Conservation (phyloP, 352 stramenopile species). For the Thraustotheca clavata region DNA sequence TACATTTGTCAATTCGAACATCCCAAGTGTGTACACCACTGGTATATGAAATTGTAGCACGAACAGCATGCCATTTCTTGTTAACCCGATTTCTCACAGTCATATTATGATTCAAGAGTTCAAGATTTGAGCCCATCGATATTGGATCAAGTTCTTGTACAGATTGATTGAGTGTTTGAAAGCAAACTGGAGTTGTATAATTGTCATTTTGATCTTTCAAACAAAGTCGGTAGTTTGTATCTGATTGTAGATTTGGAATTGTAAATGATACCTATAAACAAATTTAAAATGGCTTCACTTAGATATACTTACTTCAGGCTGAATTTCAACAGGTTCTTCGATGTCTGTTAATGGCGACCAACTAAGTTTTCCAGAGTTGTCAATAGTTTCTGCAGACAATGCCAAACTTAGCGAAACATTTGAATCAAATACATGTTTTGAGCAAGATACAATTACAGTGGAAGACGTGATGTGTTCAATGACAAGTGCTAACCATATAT, state of each 20-base stretch:
- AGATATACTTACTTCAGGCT: neutral
- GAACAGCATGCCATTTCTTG: slow-evolving; percentile 88
- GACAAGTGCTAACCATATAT: neutral
- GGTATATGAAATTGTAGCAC: slow-evolving; percentile 54
- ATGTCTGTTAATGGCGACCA: neutral
- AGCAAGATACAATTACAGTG: neutral
- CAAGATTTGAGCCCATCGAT: slow-evolving; percentile 64
- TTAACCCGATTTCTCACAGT: slow-evolving; percentile 77
- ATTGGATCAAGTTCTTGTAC: slow-evolving; percentile 62
- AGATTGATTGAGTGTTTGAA: slow-evolving; percentile 50
- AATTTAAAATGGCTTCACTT: neutral
- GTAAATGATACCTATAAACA: slow-evolving; percentile 22
- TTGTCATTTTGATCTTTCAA: too few relatives aligned
- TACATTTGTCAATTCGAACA: slow-evolving; percentile 78
- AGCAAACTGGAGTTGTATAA: slow-evolving; percentile 20
- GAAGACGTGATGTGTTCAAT: slow-evolving; percentile 4
- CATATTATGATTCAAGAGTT: slow-evolving; percentile 60
- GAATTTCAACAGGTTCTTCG: neutral
- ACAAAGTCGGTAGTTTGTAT: slow-evolving; percentile 39
- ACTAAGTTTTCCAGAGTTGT: neutral
- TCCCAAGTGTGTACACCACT: slow-evolving; percentile 82
- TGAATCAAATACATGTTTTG: too few relatives aligned
- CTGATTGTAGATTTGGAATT: slow-evolving; percentile 33
- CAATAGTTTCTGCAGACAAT: neutral
- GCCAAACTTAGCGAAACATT: neutral